These are phyloP conservation scores for Claviceps sp. DNA, from an alignment of 2,329 filamentous ascomycete genomes.

Conservation along the genomic window DNA sequence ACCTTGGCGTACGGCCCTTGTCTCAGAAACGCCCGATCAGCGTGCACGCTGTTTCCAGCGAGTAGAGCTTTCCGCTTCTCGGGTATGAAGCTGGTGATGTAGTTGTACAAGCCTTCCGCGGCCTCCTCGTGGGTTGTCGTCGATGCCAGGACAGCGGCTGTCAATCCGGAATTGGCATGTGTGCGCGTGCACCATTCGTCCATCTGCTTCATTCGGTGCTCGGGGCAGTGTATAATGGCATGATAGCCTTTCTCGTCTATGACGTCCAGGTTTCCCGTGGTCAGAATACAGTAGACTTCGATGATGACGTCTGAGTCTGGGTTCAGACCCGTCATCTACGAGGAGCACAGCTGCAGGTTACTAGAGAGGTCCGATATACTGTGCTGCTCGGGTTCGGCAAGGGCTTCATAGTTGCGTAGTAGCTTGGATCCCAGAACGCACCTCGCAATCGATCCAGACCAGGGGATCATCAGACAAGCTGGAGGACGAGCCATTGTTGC, in stretches of 20 bases:
- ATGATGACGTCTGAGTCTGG: constrained; percentile 70
- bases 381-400: neutral
- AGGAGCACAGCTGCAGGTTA: neutral
- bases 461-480: constrained; percentile 40
- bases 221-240: constrained; percentile 59
- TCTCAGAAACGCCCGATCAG: constrained; percentile 70
- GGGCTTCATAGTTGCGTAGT: neutral
- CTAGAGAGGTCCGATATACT: neutral
- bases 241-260: constrained; percentile 71
- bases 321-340: constrained; percentile 70
- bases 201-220: constrained; percentile 61
- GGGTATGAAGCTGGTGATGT: constrained; percentile 62
- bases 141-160: constrained; percentile 60
- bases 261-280: constrained; percentile 62
- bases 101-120: constrained; percentile 58
- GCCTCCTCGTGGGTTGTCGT: constrained; percentile 59
- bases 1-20: constrained; percentile 61
- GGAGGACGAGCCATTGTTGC: neutral
- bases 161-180: constrained; percentile 72
- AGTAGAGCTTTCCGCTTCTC: constrained; percentile 55
- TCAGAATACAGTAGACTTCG: constrained; percentile 86
- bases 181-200: constrained; percentile 78
- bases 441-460: constrained; percentile 72
- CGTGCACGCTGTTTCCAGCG: constrained; percentile 88
- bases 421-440: constrained; percentile 10